A percentile compares a stretch with the other conserved stretches of the same genome.
These are phyloP conservation scores for Calamus simplicifolius DNA, from an alignment of 176 grass and related monocot genomes.

Conservation along the genomic window DNA sequence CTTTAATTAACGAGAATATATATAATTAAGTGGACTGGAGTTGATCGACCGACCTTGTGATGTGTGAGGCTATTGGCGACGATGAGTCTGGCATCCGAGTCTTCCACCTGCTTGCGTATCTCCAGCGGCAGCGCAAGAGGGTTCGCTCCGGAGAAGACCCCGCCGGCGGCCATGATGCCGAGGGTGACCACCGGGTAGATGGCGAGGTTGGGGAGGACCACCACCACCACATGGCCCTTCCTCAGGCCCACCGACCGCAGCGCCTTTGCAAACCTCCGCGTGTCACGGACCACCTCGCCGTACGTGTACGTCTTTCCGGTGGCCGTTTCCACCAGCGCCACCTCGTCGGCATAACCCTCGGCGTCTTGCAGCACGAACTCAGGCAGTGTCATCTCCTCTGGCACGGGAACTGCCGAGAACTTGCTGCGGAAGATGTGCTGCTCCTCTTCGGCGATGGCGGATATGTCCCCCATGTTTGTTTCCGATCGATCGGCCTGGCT, in stretches of 20 bases:
- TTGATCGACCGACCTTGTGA: constrained; percentile 35
- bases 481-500: no score
- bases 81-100: constrained; percentile 61
- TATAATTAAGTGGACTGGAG: no score
- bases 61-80: constrained; percentile 45
- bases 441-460: constrained; percentile 22
- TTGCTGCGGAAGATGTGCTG: constrained; percentile 70
- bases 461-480: constrained; percentile 30
- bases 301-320: constrained; percentile 57
- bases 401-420: constrained; percentile 42
- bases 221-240: constrained; percentile 63
- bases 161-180: constrained; percentile 61
- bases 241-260: constrained; percentile 55
- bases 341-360: constrained; percentile 44
- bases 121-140: constrained; percentile 38
- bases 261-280: constrained; percentile 51
- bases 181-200: constrained; percentile 68
- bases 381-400: constrained; percentile 56
- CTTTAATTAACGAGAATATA: no score
- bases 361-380: constrained; percentile 64
- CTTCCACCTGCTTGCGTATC: constrained; percentile 76
- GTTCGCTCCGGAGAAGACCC: constrained; percentile 74
- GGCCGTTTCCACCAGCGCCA: constrained; percentile 57
- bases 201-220: constrained; percentile 67
- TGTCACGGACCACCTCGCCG: constrained; percentile 41